Evolutionary conservation across 2,329 filamentous ascomycete species (phyloP).

Genomic region (Rugonectria rugulosa): DNA sequence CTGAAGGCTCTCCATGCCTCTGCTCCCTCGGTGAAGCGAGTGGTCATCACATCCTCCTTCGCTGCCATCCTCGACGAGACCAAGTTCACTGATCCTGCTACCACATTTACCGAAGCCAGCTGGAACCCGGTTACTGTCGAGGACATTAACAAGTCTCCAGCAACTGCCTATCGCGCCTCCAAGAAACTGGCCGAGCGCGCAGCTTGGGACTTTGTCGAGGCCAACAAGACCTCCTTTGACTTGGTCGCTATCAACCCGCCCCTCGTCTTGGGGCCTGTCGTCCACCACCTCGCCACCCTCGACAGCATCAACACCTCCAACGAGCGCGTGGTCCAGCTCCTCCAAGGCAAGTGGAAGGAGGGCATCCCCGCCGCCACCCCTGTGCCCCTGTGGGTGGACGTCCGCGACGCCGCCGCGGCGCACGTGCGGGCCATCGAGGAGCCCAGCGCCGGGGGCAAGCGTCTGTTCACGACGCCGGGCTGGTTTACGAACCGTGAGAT

Average conservation of each 20-base stretch:
- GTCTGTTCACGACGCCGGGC: constrained; percentile 59
- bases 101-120: constrained; percentile 54
- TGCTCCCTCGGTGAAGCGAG: constrained; percentile 69
- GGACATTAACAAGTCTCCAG: constrained; percentile 48
- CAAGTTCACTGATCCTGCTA: constrained; percentile 46
- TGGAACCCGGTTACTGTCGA: constrained; percentile 63
- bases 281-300: constrained; percentile 55
- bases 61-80: constrained; percentile 57
- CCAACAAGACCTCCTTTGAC: constrained; percentile 55
- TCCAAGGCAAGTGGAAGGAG: constrained; percentile 59
- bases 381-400: constrained; percentile 61
- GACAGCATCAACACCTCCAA: constrained; percentile 62
- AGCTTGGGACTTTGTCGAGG: constrained; percentile 60
- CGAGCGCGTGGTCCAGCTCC: constrained; percentile 56
- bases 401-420: constrained; percentile 61
- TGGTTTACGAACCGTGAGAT: constrained; percentile 57
- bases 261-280: constrained; percentile 62
- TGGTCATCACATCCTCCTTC: constrained; percentile 69
- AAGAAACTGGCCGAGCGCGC: constrained; percentile 63
- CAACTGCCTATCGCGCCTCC: constrained; percentile 61
- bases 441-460: constrained; percentile 55
- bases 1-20: constrained; percentile 72
- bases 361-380: constrained; percentile 51
- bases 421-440: constrained; percentile 61
- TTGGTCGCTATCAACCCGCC: constrained; percentile 63